Evolutionary conservation across 78 protist genomes (phyloP).

Genomic region (Dictyostelium citrinum): DNA sequence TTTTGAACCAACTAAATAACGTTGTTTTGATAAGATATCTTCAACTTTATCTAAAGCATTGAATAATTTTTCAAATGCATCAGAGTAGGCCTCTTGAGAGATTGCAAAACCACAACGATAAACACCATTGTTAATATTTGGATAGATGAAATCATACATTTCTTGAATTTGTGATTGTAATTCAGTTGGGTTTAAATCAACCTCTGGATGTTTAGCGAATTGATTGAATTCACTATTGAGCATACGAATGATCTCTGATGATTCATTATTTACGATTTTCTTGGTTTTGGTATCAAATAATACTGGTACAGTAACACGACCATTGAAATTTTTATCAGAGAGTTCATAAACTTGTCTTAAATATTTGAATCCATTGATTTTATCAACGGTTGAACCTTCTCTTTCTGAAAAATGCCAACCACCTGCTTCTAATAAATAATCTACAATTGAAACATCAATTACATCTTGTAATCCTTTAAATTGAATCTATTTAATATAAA

Average conservation of each 20-base stretch:
- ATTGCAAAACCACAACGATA: slow-evolving; percentile 92
- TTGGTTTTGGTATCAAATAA: slow-evolving; percentile 82
- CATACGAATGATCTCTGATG: slow-evolving; percentile 91
- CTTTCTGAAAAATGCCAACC: slow-evolving; percentile 35
- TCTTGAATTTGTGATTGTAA: slow-evolving; percentile 60
- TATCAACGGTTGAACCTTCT: slow-evolving; percentile 53
- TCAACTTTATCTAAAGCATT: slow-evolving; percentile 86
- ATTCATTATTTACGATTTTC: slow-evolving; percentile 91
- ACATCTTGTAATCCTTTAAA: slow-evolving; percentile 87
- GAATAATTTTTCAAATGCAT: slow-evolving; percentile 74
- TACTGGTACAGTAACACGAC: slow-evolving; percentile 89
- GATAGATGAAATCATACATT: slow-evolving; percentile 89
- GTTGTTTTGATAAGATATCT: slow-evolving; percentile 66
- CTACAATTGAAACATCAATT: slow-evolving; percentile 71
- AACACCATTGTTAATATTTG: slow-evolving; percentile 91
- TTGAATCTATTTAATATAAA: neutral
- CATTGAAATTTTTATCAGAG: slow-evolving; percentile 29
- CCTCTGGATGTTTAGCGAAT: slow-evolving; percentile 60
- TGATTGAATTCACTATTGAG: slow-evolving; percentile 84
- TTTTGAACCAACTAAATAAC: slow-evolving; percentile 79
- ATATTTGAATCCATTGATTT: slow-evolving; percentile 3
- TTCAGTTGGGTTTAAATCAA: slow-evolving; percentile 84
- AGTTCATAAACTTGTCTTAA: neutral
- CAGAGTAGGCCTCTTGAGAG: slow-evolving; percentile 20
- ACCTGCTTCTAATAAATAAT: neutral